Base-by-base conservation (phyloP, 257 asterid species). In the Solanum paucissectum region DNA sequence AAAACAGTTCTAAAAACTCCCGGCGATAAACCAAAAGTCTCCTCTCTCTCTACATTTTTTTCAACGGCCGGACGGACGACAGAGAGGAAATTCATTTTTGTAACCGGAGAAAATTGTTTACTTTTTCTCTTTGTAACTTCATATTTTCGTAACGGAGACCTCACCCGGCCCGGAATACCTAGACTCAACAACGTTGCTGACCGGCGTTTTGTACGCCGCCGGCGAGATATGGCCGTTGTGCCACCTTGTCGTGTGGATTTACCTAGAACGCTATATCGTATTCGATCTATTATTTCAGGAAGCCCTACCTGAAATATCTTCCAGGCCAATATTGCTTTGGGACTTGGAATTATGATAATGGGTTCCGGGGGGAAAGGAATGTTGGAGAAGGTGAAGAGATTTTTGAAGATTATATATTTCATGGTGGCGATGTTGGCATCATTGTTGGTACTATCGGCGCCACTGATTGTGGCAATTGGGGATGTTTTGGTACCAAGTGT, bases 351-450 rank as follows among this genome's bases (percentile, higher is more conserved):
- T 12, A 62, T 12, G n/a, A 34, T n/a, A 69, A 90, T 92, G 93
- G 87, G 38, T 11, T 49, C 84, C 1, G 88, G 92, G 91, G 90
- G 90, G 87, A 95, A 91, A 86, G 95, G 97, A 52, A 92, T 98
- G 95, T 90, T 92, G 91, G 99, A 95, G 93, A 97, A 94, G 92
- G 79, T 89, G 58, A 89, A 94, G 91, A 92, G 99, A 87, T 93
- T 90, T 27, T 88, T 93, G 44, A 89, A 98, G 92, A 94, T 96
- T 89, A 92, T 91, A 49, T 97, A 95, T 93, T 95, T 97, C 85
- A 89, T 97, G 95, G 93, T 95, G 91, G 95, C 91, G 44, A 94
- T 97, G 98, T 87, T 95, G 86, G 94, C 93, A 46, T 97, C 98
- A 71, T 92, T 97, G 84, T 44, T 95, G 88, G 96, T 94, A 72